Evolutionary conservation across 2,329 filamentous ascomycete genomes (phyloP), one percentile per base, ranked within the genome.

Genomic region (Thelonectria olida): DNA sequence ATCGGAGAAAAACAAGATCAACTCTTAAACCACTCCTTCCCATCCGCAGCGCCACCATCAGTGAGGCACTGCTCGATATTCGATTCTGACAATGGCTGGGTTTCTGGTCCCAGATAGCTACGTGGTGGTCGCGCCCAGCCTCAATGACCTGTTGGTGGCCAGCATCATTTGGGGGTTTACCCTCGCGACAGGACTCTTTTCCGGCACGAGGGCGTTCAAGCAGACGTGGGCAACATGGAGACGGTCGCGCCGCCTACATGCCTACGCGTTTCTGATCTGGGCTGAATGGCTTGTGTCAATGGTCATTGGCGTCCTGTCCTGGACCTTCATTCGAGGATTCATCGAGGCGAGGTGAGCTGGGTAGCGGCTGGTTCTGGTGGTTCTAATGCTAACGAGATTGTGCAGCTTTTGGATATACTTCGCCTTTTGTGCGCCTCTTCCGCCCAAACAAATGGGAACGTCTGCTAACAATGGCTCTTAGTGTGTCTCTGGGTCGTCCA

Each of bases 91-190:
- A 4, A 53, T 61, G 48, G 27, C 39, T n/a, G 58, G 58, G 2
- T 61, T 57, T 34, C 58, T 61, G 3, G 23, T 61, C 7, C 67
- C 67, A 5, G 64, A 69, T n/a, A 58, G 53, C 19, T 70, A 69
- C 23, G 44, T 58, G 22, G 20, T 36, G 4, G 36, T 69, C 1
- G 20, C 23, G 7, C 67, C 67, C 20, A 62, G 44, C 7, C 45
- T 52, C 7, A 58, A 64, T 27, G 68, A 70, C 36, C 39, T 64
- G 20, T 45, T 66, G n/a, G 58, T 71, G n/a, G 68, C 68, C 44
- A 69, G 66, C 39, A 63, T 70, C 38, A 69, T 71, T 7, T 70
- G 68, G 68, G 68, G 68, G 4, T 70, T 70, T 19, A 69, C 68
- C 5, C 47, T 70, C 2, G 68, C 64, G 7, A 56, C 65, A 4